Conservation (phyloP, 2,329 filamentous ascomycete species). For the Neofusicoccum cordaticola region DNA sequence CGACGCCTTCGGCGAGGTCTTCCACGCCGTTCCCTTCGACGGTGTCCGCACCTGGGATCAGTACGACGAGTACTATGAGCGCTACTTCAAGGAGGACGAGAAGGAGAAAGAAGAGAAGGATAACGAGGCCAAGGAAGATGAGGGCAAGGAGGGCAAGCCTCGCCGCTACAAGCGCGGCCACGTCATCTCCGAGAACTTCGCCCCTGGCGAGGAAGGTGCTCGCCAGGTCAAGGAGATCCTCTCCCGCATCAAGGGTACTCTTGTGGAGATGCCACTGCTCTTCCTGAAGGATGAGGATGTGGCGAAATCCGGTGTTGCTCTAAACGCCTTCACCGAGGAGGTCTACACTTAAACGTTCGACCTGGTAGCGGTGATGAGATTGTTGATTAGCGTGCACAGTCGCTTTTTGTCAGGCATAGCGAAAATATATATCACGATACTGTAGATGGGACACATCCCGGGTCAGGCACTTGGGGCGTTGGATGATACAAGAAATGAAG, state of each 20-base stretch:
- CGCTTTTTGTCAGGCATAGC: neutral
- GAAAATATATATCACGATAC: neutral
- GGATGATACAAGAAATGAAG: neutral
- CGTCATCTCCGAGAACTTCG: constrained; percentile 61
- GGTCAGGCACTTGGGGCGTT: neutral
- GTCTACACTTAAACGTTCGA: constrained; percentile 42
- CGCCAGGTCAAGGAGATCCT: constrained; percentile 65
- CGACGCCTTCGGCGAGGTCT: constrained; percentile 73
- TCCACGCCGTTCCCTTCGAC: constrained; percentile 75
- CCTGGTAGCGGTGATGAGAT: neutral
- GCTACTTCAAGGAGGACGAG: constrained; percentile 56
- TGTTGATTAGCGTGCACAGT: neutral
- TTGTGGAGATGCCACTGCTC: constrained; percentile 83
- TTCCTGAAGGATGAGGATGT: constrained; percentile 86
- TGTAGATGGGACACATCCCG: neutral
- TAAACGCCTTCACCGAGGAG: constrained; percentile 50
- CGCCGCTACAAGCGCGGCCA: constrained; percentile 79
- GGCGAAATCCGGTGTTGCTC: constrained; percentile 72
- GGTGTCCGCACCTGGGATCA: constrained; percentile 67
- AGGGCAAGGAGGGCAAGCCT: constrained; percentile 34
- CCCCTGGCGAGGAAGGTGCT: constrained; percentile 38
- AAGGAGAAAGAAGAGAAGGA: constrained; percentile 34
- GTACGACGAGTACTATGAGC: constrained; percentile 69
- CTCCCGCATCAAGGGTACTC: constrained; percentile 59
- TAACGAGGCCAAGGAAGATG: constrained; percentile 34